These are phyloP conservation scores for Penicillium goetzii DNA, from an alignment of 495 filamentous ascomycete genomes.

Conservation along the genomic window DNA sequence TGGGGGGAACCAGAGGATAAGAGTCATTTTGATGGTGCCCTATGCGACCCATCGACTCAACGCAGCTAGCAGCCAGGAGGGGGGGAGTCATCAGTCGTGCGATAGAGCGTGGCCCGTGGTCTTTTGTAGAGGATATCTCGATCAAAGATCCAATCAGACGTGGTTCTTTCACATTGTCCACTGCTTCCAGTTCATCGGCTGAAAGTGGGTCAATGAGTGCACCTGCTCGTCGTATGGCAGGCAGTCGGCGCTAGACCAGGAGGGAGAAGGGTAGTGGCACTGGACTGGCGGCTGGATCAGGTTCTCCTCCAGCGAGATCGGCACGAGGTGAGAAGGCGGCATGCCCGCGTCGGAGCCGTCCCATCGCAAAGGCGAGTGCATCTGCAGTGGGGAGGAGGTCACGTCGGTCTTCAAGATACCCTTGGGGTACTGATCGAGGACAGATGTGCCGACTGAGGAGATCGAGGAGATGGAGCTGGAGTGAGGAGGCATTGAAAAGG, in stretches of 20 bases:
- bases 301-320: constrained; percentile 42
- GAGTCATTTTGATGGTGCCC: constrained; percentile 2
- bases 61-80: constrained; percentile 3
- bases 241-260: constrained; percentile 45
- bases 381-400: constrained; percentile 43
- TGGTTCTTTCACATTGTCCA: constrained; percentile 34
- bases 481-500: constrained; percentile 43
- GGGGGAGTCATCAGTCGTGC: constrained; percentile 15
- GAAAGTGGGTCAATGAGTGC: constrained; percentile 34
- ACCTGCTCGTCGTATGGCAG: constrained; percentile 46
- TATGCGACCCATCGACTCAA: constrained; percentile 6
- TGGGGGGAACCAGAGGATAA: constrained; percentile 4
- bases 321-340: constrained; percentile 36
- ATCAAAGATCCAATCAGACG: background rate
- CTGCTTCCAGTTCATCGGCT: constrained; percentile 38
- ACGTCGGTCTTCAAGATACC: constrained; percentile 40
- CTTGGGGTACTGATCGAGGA: constrained; percentile 44
- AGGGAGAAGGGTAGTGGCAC: constrained; percentile 47
- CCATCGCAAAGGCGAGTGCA: constrained; percentile 44
- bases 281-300: constrained; percentile 46
- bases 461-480: constrained; percentile 43
- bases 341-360: constrained; percentile 34
- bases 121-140: background rate
- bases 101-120: constrained; percentile 2
- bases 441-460: constrained; percentile 39